Conservation (phyloP, 31 red algal species). For the Endocladia muricata region DNA sequence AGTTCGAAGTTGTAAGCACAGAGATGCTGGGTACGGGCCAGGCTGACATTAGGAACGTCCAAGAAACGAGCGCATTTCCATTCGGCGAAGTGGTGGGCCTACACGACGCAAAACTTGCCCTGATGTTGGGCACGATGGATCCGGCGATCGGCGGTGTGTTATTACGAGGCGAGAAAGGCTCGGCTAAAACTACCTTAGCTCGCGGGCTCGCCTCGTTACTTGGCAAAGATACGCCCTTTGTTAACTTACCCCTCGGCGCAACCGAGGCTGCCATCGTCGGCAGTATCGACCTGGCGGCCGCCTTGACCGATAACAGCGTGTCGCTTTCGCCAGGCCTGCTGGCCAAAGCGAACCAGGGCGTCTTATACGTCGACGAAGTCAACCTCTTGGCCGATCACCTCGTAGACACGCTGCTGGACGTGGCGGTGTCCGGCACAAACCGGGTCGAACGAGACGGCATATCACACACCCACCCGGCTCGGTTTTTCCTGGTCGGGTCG, state of each 20-base stretch:
- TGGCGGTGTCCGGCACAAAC: background rate
- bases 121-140: background rate
- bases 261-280: background rate
- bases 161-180: background rate
- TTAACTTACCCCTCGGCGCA: background rate
- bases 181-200: background rate
- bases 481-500: background rate
- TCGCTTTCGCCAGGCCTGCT: background rate
- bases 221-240: background rate
- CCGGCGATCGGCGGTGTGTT: background rate
- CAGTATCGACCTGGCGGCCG: background rate
- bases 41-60: no score
- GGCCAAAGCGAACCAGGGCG: background rate
- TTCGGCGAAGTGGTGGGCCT: background rate
- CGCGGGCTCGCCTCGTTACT: background rate
- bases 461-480: background rate
- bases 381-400: background rate
- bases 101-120: background rate
- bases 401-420: background rate
- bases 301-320: background rate
- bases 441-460: background rate
- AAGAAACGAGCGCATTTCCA: no score
- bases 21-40: no score
- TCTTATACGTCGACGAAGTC: background rate
- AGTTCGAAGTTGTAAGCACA: no score